Evolutionary conservation across 140 eudicot genomes (phyloP).

Genomic region (Senecio squalidus): DNA sequence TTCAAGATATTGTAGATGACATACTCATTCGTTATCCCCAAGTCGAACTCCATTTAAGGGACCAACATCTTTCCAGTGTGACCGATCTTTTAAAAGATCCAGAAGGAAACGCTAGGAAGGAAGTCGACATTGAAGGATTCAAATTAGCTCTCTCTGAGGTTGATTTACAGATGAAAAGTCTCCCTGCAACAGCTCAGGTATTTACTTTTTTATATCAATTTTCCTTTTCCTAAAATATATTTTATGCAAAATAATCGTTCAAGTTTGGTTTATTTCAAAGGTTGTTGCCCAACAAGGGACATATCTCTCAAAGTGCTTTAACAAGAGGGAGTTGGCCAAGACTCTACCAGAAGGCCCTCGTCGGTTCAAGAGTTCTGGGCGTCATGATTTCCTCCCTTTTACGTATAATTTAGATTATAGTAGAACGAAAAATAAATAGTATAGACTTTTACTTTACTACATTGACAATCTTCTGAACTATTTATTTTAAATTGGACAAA

Average conservation of each 20-base stretch:
- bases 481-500: too few relatives aligned
- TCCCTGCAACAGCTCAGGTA: conserved; percentile 95
- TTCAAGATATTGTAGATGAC: conserved; percentile 63
- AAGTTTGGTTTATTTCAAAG: conserved; percentile 23
- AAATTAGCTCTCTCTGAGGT: conserved; percentile 55
- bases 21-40: conserved; percentile 72
- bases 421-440: too few relatives aligned
- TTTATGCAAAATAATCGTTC: neutral
- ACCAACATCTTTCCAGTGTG: conserved; percentile 24
- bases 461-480: too few relatives aligned
- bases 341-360: conserved; percentile 84
- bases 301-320: conserved; percentile 75
- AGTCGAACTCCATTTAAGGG: conserved; percentile 57
- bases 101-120: conserved; percentile 45
- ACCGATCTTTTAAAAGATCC: conserved; percentile 27
- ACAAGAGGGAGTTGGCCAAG: conserved; percentile 49
- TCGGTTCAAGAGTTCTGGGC: conserved; percentile 56
- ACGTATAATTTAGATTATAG: too few relatives aligned
- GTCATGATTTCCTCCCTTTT: conserved; percentile 67
- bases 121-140: conserved; percentile 59
- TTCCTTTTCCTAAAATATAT: neutral
- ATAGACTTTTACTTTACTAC: too few relatives aligned
- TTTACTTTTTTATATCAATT: neutral
- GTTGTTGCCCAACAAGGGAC: conserved; percentile 99
- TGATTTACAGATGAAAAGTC: conserved; percentile 80